Evolutionary conservation across 768 basidiomycete genomes (phyloP).

Genomic region (Pulveroboletus sp.): DNA sequence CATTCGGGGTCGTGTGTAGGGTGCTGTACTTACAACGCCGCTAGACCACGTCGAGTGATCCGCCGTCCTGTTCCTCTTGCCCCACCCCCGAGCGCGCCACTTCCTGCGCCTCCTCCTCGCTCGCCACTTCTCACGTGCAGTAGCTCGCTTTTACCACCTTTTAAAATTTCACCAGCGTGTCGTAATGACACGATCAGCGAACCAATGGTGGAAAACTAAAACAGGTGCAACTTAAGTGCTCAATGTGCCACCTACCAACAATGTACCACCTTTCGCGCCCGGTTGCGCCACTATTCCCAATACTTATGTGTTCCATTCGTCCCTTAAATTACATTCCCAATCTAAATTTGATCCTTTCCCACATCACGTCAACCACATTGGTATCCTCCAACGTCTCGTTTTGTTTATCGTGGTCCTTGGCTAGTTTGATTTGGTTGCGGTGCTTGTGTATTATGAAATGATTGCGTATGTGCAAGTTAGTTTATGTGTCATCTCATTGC

Average conservation of each 20-base stretch:
- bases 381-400: too few relatives aligned
- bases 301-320: slow-evolving; percentile 1
- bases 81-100: slow-evolving; percentile 28
- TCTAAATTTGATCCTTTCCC: too few relatives aligned
- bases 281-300: slow-evolving; percentile 1
- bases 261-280: slow-evolving; percentile 9
- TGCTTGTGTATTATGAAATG: too few relatives aligned
- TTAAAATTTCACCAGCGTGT: too few relatives aligned
- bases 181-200: slow-evolving; percentile 11
- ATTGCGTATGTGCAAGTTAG: too few relatives aligned
- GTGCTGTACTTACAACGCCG: not conserved
- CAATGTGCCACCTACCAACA: slow-evolving; percentile 4
- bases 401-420: too few relatives aligned
- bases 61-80: slow-evolving; percentile 27
- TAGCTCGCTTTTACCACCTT: slow-evolving; percentile 15
- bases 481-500: too few relatives aligned
- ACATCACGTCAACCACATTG: too few relatives aligned
- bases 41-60: slow-evolving; percentile 39
- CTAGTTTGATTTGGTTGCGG: too few relatives aligned
- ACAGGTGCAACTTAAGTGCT: not conserved
- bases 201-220: slow-evolving; percentile 20
- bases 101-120: slow-evolving; percentile 22
- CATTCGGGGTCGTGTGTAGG: not conserved
- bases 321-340: slow-evolving; percentile 8
- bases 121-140: slow-evolving; percentile 19